Base-by-base conservation (phyloP, 208 protist genomes). In the Trypanosoma caninum region DNA sequence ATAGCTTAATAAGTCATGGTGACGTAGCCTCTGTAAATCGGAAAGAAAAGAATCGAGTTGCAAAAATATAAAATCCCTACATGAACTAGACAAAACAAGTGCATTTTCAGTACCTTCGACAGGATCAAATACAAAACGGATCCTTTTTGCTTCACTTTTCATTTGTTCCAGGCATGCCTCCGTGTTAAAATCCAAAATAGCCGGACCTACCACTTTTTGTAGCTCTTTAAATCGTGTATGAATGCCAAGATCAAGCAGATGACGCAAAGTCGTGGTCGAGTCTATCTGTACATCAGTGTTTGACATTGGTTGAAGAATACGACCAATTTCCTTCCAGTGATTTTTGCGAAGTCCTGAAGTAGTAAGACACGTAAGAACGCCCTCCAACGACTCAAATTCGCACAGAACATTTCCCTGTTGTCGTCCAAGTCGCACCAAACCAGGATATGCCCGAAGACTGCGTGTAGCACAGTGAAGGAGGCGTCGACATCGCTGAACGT, bases 321-420 rank as follows among this genome's bases (percentile, higher is more conserved):
- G 74, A 9, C 78, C 67, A 56, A 96, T 92, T 58, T 93, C 86
- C 40, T 89, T 88, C 87, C 89, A 96, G 63, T 96, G 89, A 52
- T 77, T 84, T 65, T 93, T 91, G 38, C 81, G 78, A 46, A 96
- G 60, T 16, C 82, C 87, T 27, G 84, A 82, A 10, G 80, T 80
- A 23, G 89, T 88, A 46, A 96, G 60, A n/a, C 82, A 62, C 23
- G 59, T 57, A 31, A 96, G 59, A 57, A 92, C 55, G n/a, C 72
- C 67, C 58, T 83, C 82, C 30, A 89, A 59, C 31, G 57, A 76
- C 53, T 96, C 89, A 70, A 92, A 96, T 23, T 82, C 74, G 23
- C 74, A 64, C 20, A 96, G 80, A 18, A 76, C 74, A 8, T 85
- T 53, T 52, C 93, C 87, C 67, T 96, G 86, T 59, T 93, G 78